Percentiles rank a stretch among this genome's conserved stretches.
phyloP scores from a whole-genome alignment of 345 rosid genomes.

The Populus deltoides region DNA sequence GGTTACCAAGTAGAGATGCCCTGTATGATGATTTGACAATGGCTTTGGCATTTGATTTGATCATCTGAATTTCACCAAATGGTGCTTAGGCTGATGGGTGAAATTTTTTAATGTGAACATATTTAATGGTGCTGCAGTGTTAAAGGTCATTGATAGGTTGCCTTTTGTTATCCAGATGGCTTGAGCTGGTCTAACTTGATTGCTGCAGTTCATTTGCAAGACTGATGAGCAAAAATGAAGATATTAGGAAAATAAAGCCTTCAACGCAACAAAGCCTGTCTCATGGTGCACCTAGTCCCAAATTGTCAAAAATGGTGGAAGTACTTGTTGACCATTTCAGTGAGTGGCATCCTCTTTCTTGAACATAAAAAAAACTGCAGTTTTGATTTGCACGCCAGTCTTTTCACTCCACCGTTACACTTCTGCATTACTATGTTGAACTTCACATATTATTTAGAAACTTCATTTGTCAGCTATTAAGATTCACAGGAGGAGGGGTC shows the following conservation, averaged over 20 bases:
- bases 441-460: background rate
- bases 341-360: constrained; percentile 41
- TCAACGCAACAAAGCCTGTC: constrained; percentile 77
- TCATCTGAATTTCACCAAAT: too few species aligned
- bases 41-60: too few species aligned
- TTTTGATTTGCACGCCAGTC: too few species aligned
- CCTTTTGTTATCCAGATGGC: background rate
- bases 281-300: constrained; percentile 87
- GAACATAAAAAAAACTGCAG: background rate
- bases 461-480: background rate
- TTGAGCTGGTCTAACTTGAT: constrained; percentile 20
- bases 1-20: background rate
- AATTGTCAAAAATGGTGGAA: constrained; percentile 83
- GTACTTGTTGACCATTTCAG: constrained; percentile 79
- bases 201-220: constrained; percentile 72
- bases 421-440: constrained; percentile 1
- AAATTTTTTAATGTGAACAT: too few species aligned
- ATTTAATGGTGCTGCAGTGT: background rate
- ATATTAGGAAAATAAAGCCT: constrained; percentile 57
- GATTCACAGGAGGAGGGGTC: too few species aligned
- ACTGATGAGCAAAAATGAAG: constrained; percentile 82
- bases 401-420: background rate
- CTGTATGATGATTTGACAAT: background rate
- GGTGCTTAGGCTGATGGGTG: too few species aligned
- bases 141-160: background rate